phyloP scores from a whole-genome alignment of 805 yeast genomes.

The Candida xyloterini region DNA sequence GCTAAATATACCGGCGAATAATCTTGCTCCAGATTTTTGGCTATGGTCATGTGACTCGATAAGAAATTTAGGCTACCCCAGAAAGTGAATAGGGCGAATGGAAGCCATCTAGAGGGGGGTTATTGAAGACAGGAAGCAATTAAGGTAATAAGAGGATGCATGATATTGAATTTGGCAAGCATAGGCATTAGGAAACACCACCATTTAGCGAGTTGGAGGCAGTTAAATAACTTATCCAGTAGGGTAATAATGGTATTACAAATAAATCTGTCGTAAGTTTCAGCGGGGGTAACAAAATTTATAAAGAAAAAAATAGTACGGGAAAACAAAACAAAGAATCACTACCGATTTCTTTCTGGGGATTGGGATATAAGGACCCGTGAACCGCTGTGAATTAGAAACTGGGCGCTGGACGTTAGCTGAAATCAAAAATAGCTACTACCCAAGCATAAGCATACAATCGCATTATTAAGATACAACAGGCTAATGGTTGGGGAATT shows the following conservation, averaged over 20 bases:
- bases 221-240: neutral
- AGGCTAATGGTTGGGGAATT: constrained; percentile 2
- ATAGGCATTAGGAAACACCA: neutral
- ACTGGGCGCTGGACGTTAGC: neutral
- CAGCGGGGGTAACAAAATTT: constrained; percentile 10
- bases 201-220: neutral
- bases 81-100: neutral
- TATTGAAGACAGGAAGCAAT: neutral
- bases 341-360: constrained; percentile 9
- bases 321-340: constrained; percentile 11
- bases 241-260: constrained; percentile 6
- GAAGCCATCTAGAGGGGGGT: neutral
- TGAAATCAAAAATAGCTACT: neutral
- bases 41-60: neutral
- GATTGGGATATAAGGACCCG: constrained; percentile 7
- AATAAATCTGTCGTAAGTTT: constrained; percentile 3
- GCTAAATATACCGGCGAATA: neutral
- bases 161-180: neutral
- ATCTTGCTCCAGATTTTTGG: neutral
- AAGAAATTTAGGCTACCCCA: constrained; percentile 6
- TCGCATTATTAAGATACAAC: neutral
- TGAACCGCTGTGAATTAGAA: constrained; percentile 3
- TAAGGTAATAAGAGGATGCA: constrained; percentile 1
- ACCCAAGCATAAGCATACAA: constrained; percentile 2
- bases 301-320: constrained; percentile 4